Base-by-base conservation (phyloP, 148 eudicot genomes). In the Spergularia marina region DNA sequence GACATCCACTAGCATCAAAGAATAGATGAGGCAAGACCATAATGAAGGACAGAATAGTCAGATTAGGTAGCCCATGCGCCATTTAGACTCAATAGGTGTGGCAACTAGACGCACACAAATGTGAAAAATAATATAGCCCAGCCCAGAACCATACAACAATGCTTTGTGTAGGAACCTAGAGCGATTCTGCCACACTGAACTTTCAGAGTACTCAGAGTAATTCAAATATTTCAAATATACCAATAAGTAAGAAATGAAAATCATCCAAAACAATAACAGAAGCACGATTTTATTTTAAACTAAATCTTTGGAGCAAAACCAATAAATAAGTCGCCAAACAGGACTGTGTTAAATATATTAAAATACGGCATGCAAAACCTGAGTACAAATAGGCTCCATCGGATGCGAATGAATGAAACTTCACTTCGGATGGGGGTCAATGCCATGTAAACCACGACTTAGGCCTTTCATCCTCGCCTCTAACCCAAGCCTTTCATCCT, bases 331-430 rank as follows among this genome's bases (percentile, higher is more conserved):
- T 57, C 41, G 30, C 55, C 14, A n/a, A 53, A 5, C 6, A 36
- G 9, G 9, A 44, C 23, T 6, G 41, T 12, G 30, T 13, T 34
- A 3, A 17, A 53, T 60, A 21, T 18, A 30, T 44, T 68, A 51
- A n/a, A n/a, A 60, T 51, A 55, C 40, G 49, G n/a, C 34, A 52
- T 64, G 39, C 17, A 57, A 23, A 78, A 94, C 98, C 98, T 84
- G 98, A 94, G 83, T 90, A 91, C 69, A 94, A 65, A 90, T 94
- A 86, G 36, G 93, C 96, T 79, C 98, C 98, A 81, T 94, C 98
- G 63, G 96, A 85, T 74, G 98, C 91, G 79, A 94, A 94, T 73
- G 87, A 85, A 25, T 91, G 91, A 70, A 91, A 83, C 62, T 90
- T 90, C 69, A 94, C 93, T 89, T 89, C 89, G 49, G 89, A 80